phyloP scores from a whole-genome alignment of 495 filamentous ascomycete species.

The Neurospora cerealis region DNA sequence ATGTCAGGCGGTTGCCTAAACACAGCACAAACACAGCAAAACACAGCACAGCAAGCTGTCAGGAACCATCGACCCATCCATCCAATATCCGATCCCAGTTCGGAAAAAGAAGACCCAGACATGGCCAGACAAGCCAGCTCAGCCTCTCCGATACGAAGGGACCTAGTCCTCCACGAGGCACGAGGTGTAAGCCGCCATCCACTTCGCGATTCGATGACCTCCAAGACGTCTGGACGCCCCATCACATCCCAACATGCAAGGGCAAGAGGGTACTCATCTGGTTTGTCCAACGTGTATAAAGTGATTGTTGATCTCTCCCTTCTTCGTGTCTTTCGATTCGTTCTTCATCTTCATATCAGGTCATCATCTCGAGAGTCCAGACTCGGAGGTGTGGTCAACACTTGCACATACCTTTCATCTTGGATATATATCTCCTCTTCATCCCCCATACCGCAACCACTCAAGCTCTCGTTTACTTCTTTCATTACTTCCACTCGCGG shows the following conservation, averaged over 20 bases:
- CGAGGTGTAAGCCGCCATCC: not conserved
- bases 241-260: not conserved
- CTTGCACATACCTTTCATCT: not conserved
- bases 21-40: not conserved
- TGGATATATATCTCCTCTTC: not conserved
- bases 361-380: not conserved
- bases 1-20: not conserved
- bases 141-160: not conserved
- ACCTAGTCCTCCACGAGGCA: not conserved
- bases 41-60: not conserved
- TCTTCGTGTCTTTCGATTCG: not conserved
- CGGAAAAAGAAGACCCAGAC: not conserved
- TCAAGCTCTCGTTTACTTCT: not conserved
- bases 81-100: not conserved
- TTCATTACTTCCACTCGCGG: not conserved
- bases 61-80: not conserved
- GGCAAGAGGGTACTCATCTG: not conserved
- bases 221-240: not conserved
- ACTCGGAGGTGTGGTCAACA: not conserved
- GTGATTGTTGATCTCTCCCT: not conserved
- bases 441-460: not conserved
- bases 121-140: not conserved
- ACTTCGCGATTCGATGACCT: not conserved
- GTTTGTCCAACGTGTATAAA: not conserved
- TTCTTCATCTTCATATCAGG: not conserved